These are phyloP conservation scores for Nakazawaea siamensis DNA, from an alignment of 805 yeast species.

Conservation along the genomic window DNA sequence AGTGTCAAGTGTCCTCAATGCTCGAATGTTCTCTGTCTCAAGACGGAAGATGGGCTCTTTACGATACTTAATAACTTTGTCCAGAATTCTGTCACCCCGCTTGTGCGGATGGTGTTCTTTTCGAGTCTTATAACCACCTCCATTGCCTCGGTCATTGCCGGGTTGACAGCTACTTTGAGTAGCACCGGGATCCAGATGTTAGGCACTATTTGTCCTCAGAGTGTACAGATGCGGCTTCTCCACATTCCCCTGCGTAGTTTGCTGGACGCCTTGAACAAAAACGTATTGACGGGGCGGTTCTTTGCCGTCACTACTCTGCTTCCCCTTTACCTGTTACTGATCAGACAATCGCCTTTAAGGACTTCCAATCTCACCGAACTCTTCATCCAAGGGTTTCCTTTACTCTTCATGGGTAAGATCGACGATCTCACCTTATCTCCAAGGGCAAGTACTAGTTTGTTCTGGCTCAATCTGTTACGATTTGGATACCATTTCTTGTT, in stretches of 20 bases:
- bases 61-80: slow-evolving; percentile 12
- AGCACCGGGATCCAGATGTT: slow-evolving; percentile 23
- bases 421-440: not conserved
- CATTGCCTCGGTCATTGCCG: slow-evolving; percentile 16
- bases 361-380: slow-evolving; percentile 11
- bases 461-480: slow-evolving; percentile 6
- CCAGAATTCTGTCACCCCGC: slow-evolving; percentile 11
- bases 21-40: slow-evolving; percentile 20
- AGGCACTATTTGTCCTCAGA: slow-evolving; percentile 21
- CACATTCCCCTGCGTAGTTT: slow-evolving; percentile 15
- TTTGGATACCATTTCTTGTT: slow-evolving; percentile 13
- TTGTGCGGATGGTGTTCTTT: slow-evolving; percentile 13
- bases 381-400: slow-evolving; percentile 16
- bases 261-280: slow-evolving; percentile 14
- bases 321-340: slow-evolving; percentile 20
- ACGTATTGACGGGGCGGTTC: slow-evolving; percentile 16
- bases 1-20: slow-evolving; percentile 30
- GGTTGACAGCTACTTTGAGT: slow-evolving; percentile 14
- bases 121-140: slow-evolving; percentile 16
- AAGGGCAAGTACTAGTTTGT: slow-evolving; percentile 2
- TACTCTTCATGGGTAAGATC: slow-evolving; percentile 12
- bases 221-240: slow-evolving; percentile 22
- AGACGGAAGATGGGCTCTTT: slow-evolving; percentile 14
- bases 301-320: slow-evolving; percentile 18
- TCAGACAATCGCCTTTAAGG: slow-evolving; percentile 15